Evolutionary conservation across 139 green algal species (phyloP), one percentile per base, ranked within the genome.

Genomic region (Chlamydomonas schloesseri): DNA sequence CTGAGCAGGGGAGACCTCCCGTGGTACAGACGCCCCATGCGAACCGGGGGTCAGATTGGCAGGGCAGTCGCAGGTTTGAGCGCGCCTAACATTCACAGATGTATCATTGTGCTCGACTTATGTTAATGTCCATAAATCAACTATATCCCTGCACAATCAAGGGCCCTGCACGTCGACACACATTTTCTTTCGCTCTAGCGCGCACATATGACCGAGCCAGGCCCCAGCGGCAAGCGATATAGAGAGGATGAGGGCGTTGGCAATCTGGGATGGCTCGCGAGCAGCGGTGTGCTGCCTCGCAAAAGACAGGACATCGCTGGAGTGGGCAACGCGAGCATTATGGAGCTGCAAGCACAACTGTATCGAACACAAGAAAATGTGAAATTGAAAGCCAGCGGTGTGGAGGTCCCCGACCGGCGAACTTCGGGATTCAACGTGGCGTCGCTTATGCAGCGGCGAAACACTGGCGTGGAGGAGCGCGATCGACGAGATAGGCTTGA

Each of bases 341-440:
- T 98, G 31, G 93, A 95, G 36, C 87, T 98, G 37, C 92, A 97
- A 55, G 94, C 96, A 2, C 92, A 97, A 84, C 88, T 98, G 31
- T 95, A 93, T 80, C 85, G 84, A 20, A 86, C 64, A 8, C 79
- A 85, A 57, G 79, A 85, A 33, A 76, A 68, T 76, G 65, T 50
- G 24, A 68, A 76, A 21, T n/a, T 85, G 2, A n/a, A 50, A 24
- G 79, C 67, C 0, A 69, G 21, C 21, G 79, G 79, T 23, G 46
- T 69, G n/a, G 79, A 76, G 18, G n/a, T 75, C 18, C 64, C 64
- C 14, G 79, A 77, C 31, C n/a, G 65, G 33, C 47, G 79, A 73
- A 69, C 79, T 46, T 31, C 78, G 8, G 82, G 82, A 14, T 28
- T 87, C 14, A 67, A 81, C 57, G 82, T 87, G 42, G 82, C 58